Evolutionary conservation across 345 rosid genomes (phyloP), one percentile per base, ranked within the genome.

Genomic region (Schrenkiella parvula): DNA sequence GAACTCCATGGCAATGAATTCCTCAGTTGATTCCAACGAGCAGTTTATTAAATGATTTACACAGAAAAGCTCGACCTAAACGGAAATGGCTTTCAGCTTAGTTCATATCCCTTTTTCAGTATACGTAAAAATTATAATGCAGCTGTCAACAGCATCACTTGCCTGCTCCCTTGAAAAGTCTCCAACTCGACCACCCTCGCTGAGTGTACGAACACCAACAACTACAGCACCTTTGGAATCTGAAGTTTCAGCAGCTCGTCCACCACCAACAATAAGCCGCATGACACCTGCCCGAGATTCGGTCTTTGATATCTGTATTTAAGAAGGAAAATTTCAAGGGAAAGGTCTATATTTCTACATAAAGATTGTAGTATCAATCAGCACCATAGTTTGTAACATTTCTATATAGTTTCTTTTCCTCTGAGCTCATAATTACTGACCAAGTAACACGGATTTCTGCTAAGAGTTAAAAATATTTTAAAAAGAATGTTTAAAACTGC

Each of bases 201-300:
- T 92, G 64, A 95, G 92, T 74, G 99, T 95, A 75, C 98, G 85
- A 72, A 95, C 99, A 78, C 98, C 99, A 37, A 90, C 97, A 68
- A 90, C 85, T 71, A 92, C 98, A 59, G 98, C 93, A 78, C 98
- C 99, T 82, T 88, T 88, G 48, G 92, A 80, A 46, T 90, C 89
- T n/a, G 83, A 79, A 76, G 77, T 81, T 82, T 95, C 99, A 78
- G 85, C 91, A 28, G 98, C 98, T 77, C 97, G 87, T 21, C 99
- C 99, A 15, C 99, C 99, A 48, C 99, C 98, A 83, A 92, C 99
- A 78, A 95, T 85, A 47, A 95, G 97, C 61, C 97, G 92, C 99
- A 95, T 95, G 51, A 95, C 96, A 69, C 99, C 99, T 43, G 88
- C 92, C 50, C 87, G 87, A 54, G 97, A 81, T 80, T 95, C 99